These are phyloP conservation scores for Pichia scutulata DNA, from an alignment of 805 yeast species.

Conservation along the genomic window DNA sequence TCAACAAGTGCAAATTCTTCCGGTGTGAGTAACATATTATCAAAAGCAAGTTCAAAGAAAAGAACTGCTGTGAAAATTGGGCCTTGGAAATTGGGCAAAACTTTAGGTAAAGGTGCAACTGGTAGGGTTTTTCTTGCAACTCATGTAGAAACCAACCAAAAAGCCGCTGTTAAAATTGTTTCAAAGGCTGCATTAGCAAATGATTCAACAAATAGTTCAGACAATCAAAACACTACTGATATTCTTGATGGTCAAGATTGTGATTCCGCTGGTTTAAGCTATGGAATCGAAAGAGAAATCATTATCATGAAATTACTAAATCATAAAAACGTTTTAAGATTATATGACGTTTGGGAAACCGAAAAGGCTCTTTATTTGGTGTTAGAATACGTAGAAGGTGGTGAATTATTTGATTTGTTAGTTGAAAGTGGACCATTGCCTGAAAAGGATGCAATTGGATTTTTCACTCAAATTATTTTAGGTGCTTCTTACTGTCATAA, in stretches of 20 bases:
- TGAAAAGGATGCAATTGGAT: slow-evolving; percentile 83
- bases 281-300: slow-evolving; percentile 82
- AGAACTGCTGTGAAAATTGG: slow-evolving; percentile 52
- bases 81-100: slow-evolving; percentile 94
- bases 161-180: slow-evolving; percentile 95
- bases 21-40: neutral
- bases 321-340: slow-evolving; percentile 70
- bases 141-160: slow-evolving; percentile 72
- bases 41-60: slow-evolving; percentile 10
- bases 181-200: slow-evolving; percentile 63
- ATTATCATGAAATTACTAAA: slow-evolving; percentile 76
- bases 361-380: slow-evolving; percentile 78
- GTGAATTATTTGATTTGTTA: slow-evolving; percentile 87
- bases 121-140: slow-evolving; percentile 92
- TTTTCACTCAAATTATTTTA: slow-evolving; percentile 64
- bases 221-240: neutral
- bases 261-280: slow-evolving; percentile 54
- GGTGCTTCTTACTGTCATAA: slow-evolving; percentile 65
- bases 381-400: slow-evolving; percentile 93
- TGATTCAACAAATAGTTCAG: neutral
- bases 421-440: slow-evolving; percentile 84
- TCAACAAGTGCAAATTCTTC: slow-evolving; percentile 15
- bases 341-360: slow-evolving; percentile 85
- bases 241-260: slow-evolving; percentile 31
- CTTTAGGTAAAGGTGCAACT: slow-evolving; percentile 93